These are phyloP conservation scores for Perilla frutescens DNA, from an alignment of 257 asterid genomes.

Conservation along the genomic window DNA sequence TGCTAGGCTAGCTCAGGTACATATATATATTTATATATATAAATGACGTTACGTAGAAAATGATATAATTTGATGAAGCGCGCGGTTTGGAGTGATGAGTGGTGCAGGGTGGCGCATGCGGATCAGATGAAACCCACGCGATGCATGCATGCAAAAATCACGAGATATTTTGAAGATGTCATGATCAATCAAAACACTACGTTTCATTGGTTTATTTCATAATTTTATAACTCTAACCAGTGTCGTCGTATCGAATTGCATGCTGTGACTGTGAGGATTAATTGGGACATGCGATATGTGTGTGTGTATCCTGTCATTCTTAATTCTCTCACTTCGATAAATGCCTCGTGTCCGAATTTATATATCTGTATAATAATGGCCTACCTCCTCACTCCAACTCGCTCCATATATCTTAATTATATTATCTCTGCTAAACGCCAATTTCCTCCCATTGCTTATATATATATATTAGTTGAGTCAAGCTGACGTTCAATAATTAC, in stretches of 20 bases:
- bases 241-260: not conserved
- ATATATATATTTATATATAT: too few relatives aligned
- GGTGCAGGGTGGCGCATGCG: not conserved
- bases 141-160: constrained; percentile 14
- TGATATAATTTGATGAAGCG: too few relatives aligned
- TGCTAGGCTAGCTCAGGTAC: too few relatives aligned
- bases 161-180: not conserved
- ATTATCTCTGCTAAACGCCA: too few relatives aligned
- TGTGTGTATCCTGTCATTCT: too few relatives aligned
- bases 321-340: not conserved
- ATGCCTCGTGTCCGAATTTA: not conserved
- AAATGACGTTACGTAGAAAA: not conserved
- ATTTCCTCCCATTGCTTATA: too few relatives aligned
- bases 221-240: not conserved
- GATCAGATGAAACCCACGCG: constrained; percentile 22
- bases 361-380: too few relatives aligned
- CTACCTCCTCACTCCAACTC: too few relatives aligned
- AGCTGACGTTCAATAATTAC: too few relatives aligned
- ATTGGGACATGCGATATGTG: not conserved
- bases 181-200: not conserved
- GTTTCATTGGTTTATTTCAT: not conserved
- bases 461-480: too few relatives aligned
- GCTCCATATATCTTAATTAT: too few relatives aligned
- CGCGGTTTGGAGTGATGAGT: not conserved
- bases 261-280: not conserved